A percentile compares a stretch with the other conserved stretches of the same genome.
Evolutionary conservation across 1,139 yeast species (phyloP).

Genomic region (Candida labiduridarum): DNA sequence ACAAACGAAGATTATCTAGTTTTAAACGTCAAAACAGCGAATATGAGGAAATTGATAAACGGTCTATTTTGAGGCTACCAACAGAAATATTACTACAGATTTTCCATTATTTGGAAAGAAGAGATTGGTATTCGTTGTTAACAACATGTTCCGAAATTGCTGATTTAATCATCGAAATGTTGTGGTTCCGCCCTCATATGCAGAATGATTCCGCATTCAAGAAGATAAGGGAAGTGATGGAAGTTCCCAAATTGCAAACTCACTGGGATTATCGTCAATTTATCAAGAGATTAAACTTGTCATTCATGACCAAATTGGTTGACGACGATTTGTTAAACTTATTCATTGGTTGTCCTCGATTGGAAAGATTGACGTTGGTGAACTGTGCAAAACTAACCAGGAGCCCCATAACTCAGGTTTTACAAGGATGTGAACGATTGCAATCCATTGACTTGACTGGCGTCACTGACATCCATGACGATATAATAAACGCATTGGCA

Average conservation of each 20-base stretch:
- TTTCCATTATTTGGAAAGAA: slow-evolving; percentile 65
- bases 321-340: slow-evolving; percentile 62
- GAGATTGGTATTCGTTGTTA: slow-evolving; percentile 68
- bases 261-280: slow-evolving; percentile 74
- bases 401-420: slow-evolving; percentile 59
- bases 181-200: slow-evolving; percentile 90
- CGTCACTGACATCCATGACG: slow-evolving; percentile 69
- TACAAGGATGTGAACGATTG: slow-evolving; percentile 65
- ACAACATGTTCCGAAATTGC: slow-evolving; percentile 87
- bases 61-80: slow-evolving; percentile 63
- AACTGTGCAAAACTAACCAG: slow-evolving; percentile 73
- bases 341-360: slow-evolving; percentile 65
- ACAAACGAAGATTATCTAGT: slow-evolving; percentile 26
- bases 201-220: slow-evolving; percentile 54
- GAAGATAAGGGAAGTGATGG: slow-evolving; percentile 59
- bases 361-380: slow-evolving; percentile 85
- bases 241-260: slow-evolving; percentile 47
- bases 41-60: slow-evolving; percentile 10
- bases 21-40: slow-evolving; percentile 15
- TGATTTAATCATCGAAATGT: slow-evolving; percentile 71
- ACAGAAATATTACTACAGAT: slow-evolving; percentile 78
- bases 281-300: slow-evolving; percentile 79
- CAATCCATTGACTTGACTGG: slow-evolving; percentile 91
- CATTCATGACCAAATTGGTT: slow-evolving; percentile 69
- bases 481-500: slow-evolving; percentile 71